Percentiles rank a stretch among this genome's conserved stretches.
Conservation (phyloP, 1,139 yeast species). For the Yamadazyma mexicana region DNA sequence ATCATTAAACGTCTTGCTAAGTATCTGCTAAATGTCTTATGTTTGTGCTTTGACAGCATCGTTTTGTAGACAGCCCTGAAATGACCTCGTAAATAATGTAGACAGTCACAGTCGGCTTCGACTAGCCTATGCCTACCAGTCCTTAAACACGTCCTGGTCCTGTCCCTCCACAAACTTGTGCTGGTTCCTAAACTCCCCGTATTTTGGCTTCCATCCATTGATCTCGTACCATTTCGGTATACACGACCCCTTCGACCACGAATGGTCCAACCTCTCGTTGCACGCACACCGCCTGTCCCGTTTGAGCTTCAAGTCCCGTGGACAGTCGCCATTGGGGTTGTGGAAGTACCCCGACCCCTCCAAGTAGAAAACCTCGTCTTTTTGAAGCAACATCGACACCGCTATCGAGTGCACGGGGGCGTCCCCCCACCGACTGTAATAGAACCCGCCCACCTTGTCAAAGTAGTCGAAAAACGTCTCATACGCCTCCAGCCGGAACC, state of each 20-base stretch:
- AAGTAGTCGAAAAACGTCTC: conserved; percentile 25
- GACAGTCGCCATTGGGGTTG: conserved; percentile 37
- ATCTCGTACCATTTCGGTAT: conserved; percentile 23
- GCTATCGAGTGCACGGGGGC: conserved; percentile 40
- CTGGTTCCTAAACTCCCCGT: conserved; percentile 15
- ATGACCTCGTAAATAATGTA: too few species aligned
- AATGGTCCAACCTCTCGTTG: conserved; percentile 17
- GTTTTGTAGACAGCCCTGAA: too few species aligned
- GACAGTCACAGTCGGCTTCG: too few species aligned
- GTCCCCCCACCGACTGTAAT: conserved; percentile 45
- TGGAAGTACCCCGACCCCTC: conserved; percentile 35
- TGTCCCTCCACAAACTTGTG: conserved; percentile 14
- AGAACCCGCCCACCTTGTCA: conserved; percentile 36
- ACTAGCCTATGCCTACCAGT: too few species aligned
- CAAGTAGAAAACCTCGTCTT: conserved; percentile 31
- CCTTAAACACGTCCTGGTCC: conserved; percentile 9
- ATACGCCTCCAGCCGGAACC: conserved; percentile 25
- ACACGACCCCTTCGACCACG: conserved; percentile 20
- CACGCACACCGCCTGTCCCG: conserved; percentile 28
- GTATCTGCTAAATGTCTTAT: too few species aligned
- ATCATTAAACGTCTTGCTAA: too few species aligned
- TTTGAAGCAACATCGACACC: conserved; percentile 23
- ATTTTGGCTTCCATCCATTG: conserved; percentile 14
- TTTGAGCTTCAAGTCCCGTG: conserved; percentile 18
- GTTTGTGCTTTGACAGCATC: too few species aligned